Conservation (phyloP, 164 flowering plant genomes). For the Taxillus chinensis region DNA sequence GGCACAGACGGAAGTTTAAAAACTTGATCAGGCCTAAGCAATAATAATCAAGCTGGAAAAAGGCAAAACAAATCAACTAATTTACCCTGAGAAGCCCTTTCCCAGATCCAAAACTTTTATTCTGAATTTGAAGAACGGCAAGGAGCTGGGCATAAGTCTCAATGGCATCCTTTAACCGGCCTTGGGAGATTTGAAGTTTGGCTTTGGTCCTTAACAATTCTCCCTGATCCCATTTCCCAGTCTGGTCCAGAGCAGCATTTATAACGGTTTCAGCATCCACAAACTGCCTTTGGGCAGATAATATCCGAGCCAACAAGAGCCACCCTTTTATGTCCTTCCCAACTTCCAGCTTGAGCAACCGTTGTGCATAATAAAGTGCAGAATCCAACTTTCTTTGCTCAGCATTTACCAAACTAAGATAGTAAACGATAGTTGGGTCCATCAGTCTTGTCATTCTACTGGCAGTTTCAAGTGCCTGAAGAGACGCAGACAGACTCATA, state of each 20-base stretch:
- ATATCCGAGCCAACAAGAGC: slow-evolving; percentile 4
- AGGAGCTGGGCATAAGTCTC: slow-evolving; percentile 2
- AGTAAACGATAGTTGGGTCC: neutral
- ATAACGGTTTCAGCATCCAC: neutral
- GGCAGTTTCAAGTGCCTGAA: slow-evolving; percentile 3
- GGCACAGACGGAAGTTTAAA: too few species aligned
- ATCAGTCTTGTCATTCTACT: neutral
- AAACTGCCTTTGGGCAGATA: neutral
- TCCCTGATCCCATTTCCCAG: slow-evolving; percentile 4
- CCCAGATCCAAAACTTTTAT: slow-evolving; percentile 3
- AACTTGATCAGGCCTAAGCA: neutral
- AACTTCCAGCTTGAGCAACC: neutral
- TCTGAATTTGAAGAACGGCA: slow-evolving; percentile 2
- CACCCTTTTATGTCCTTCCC: neutral
- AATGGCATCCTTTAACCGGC: slow-evolving; percentile 3
- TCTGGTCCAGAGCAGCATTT: slow-evolving; percentile 9
- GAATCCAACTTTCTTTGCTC: slow-evolving; percentile 5
- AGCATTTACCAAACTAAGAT: slow-evolving; percentile 6
- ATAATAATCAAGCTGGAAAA: neutral
- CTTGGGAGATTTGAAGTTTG: neutral
- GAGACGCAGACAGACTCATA: slow-evolving; percentile 1
- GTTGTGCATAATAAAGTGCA: slow-evolving; percentile 2
- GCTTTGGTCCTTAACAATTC: slow-evolving; percentile 5
- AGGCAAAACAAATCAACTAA: neutral
- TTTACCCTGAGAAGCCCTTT: neutral